Conservation (phyloP, 176 grass and related monocot genomes). For the Eleusine indica region DNA sequence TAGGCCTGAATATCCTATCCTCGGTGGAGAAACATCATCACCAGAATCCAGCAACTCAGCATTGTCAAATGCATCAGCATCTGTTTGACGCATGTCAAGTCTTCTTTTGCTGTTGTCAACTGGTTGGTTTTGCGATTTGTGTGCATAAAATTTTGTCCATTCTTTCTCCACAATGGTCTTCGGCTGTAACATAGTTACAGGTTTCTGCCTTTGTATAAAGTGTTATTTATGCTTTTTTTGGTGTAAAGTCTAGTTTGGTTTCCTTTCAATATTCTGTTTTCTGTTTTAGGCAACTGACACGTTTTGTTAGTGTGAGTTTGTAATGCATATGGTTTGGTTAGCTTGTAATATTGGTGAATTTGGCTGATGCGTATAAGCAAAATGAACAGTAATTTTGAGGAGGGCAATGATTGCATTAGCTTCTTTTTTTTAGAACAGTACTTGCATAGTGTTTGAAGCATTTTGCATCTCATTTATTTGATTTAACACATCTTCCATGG, state of each 20-base stretch:
- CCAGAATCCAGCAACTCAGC: constrained; percentile 7
- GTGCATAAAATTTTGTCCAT: constrained; percentile 38
- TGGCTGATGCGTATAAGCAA: not conserved
- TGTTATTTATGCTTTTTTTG: not conserved
- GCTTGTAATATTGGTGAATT: not conserved
- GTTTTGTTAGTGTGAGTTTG: not conserved
- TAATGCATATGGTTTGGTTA: not conserved
- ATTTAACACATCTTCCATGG: no score
- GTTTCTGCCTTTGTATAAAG: not conserved
- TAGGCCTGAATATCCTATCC: constrained; percentile 27
- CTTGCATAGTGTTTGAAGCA: no score
- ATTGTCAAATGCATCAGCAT: constrained; percentile 11
- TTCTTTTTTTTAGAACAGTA: no score
- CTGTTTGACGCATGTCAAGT: constrained; percentile 4
- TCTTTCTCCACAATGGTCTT: constrained; percentile 1
- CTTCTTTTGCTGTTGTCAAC: constrained; percentile 14
- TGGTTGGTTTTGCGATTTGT: constrained; percentile 14
- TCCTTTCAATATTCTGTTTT: not conserved
- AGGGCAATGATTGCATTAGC: no score
- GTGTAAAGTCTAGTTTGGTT: constrained; percentile 11
- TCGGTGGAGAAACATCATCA: constrained; percentile 5
- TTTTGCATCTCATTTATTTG: no score
- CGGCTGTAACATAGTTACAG: constrained; percentile 13
- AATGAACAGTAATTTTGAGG: no score
- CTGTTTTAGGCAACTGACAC: not conserved